Conservation (phyloP, 176 grass and related monocot species). For the Calamus simplicifolius region DNA sequence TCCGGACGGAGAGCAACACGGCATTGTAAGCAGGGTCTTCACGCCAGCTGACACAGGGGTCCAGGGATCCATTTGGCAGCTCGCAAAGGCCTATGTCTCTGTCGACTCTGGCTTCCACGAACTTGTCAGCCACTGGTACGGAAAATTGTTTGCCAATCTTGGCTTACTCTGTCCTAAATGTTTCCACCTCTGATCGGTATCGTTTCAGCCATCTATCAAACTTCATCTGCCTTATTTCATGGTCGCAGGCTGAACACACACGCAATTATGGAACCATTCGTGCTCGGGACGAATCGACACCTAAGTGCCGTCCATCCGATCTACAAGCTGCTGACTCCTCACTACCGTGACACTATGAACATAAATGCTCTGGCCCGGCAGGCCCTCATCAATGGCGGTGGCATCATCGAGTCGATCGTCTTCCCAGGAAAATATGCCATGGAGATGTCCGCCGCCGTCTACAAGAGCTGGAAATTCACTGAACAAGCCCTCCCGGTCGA, state of each 20-base stretch:
- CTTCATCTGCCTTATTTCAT: too few species aligned
- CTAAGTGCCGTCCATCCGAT: conserved; percentile 69
- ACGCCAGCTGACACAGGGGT: conserved; percentile 37
- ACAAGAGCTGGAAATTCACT: conserved; percentile 77
- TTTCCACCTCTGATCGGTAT: not conserved
- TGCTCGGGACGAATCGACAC: conserved; percentile 73
- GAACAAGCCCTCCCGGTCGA: conserved; percentile 73
- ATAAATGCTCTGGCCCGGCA: conserved; percentile 79
- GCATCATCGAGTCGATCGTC: conserved; percentile 64
- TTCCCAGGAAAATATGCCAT: conserved; percentile 65
- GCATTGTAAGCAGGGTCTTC: conserved; percentile 49
- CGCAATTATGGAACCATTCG: conserved; percentile 75
- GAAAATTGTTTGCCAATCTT: not conserved
- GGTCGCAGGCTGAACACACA: conserved; percentile 70
- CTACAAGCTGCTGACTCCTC: conserved; percentile 76
- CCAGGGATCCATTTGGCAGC: conserved; percentile 53
- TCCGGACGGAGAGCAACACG: conserved; percentile 27
- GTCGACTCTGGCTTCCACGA: conserved; percentile 94
- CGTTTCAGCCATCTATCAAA: too few species aligned
- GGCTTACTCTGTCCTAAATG: not conserved
- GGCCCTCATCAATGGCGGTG: conserved; percentile 66
- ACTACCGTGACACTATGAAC: conserved; percentile 91
- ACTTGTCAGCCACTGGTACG: conserved; percentile 87
- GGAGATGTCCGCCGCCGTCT: conserved; percentile 56
- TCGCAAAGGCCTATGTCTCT: conserved; percentile 82